These are phyloP conservation scores for Solanum boliviense DNA, from an alignment of 257 asterid genomes.

Conservation along the genomic window DNA sequence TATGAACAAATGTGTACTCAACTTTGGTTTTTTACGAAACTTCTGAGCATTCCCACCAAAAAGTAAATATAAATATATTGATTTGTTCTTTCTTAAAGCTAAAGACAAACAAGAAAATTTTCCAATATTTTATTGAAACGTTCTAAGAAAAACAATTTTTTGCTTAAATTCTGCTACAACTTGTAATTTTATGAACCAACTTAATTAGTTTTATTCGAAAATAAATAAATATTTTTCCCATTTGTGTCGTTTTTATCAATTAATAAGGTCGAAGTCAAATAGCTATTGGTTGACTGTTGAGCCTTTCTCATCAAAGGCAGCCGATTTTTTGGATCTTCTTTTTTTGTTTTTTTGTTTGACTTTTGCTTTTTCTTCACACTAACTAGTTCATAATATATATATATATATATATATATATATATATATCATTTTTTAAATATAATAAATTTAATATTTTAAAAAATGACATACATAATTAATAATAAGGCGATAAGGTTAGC, in stretches of 20 bases:
- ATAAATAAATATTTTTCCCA: not conserved
- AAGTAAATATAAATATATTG: not conserved
- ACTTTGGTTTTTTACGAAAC: not conserved
- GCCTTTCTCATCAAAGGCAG: not conserved
- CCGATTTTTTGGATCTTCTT: not conserved
- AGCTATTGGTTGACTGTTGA: not conserved
- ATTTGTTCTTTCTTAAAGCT: not conserved
- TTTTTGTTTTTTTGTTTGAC: not conserved
- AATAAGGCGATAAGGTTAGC: too few relatives aligned
- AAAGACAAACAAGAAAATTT: not conserved
- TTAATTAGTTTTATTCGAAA: not conserved
- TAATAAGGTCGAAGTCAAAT: not conserved
- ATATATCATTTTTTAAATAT: not conserved
- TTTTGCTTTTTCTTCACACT: not conserved
- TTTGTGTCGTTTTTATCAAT: not conserved
- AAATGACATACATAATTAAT: too few relatives aligned
- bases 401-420: too few relatives aligned
- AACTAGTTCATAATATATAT: not conserved
- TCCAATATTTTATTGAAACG: not conserved
- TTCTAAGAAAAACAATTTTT: not conserved
- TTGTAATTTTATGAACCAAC: not conserved
- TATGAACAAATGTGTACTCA: not conserved
- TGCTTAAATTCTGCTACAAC: not conserved
- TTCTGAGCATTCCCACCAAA: not conserved
- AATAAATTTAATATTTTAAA: not conserved